phyloP scores from a whole-genome alignment of 345 rosid genomes.

The Brassica cretica region DNA sequence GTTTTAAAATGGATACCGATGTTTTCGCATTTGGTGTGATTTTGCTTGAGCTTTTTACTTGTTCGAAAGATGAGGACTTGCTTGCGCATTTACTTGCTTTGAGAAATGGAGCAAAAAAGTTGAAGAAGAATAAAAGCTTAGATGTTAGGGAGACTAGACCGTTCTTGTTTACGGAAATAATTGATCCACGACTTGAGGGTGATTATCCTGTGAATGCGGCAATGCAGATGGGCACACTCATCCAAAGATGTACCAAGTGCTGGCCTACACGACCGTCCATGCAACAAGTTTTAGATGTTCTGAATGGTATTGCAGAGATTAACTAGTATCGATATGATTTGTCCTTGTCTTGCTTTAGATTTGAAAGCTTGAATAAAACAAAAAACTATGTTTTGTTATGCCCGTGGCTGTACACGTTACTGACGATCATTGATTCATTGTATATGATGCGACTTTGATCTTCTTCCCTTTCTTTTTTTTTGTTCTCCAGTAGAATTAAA shows the following conservation, averaged over 20 bases:
- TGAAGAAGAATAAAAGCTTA: not conserved
- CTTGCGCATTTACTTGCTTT: not conserved
- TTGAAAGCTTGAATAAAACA: too few relatives aligned
- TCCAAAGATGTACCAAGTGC: not conserved
- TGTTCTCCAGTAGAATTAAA: too few relatives aligned
- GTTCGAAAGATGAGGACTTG: not conserved
- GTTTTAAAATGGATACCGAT: not conserved
- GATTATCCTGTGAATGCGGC: not conserved
- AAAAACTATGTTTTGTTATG: too few relatives aligned
- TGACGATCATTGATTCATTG: too few relatives aligned
- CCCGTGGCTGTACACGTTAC: too few relatives aligned
- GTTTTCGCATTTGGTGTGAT: conserved; percentile 24
- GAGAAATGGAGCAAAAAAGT: not conserved
- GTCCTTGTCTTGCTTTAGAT: too few relatives aligned
- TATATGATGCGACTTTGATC: too few relatives aligned
- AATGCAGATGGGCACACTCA: not conserved
- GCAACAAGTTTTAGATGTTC: conserved; percentile 14
- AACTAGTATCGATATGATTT: too few relatives aligned
- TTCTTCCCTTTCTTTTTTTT: too few relatives aligned
- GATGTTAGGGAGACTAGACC: not conserved
- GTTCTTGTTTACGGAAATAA: not conserved
- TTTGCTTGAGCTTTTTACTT: conserved; percentile 19
- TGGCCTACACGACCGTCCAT: not conserved
- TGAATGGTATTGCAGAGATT: conserved; percentile 20
- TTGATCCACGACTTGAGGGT: conserved; percentile 7